phyloP scores from a whole-genome alignment of 2,329 filamentous ascomycete genomes.

The Fusarium begoniae region DNA sequence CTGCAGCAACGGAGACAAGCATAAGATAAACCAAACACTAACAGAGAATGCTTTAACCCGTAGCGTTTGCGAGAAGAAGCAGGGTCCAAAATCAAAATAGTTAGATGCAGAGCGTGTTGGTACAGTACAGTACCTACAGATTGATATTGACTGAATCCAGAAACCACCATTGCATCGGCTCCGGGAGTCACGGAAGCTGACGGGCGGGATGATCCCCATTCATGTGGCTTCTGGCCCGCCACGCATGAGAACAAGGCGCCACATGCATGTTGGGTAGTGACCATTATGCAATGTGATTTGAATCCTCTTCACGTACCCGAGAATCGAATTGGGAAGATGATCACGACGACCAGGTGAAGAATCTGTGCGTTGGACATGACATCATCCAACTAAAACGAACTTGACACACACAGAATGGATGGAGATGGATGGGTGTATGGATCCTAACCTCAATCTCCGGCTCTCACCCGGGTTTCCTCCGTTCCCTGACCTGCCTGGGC shows the following conservation, averaged over 20 bases:
- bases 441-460: conserved; percentile 23
- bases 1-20: not conserved
- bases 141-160: not conserved
- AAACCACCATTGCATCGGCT: conserved; percentile 20
- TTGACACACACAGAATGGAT: not conserved
- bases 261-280: not conserved
- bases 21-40: conserved; percentile 8
- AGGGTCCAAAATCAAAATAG: not conserved
- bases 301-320: not conserved
- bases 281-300: not conserved
- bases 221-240: conserved; percentile 9
- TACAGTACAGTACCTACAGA: not conserved
- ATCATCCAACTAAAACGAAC: conserved; percentile 13
- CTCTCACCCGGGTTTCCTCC: conserved; percentile 31
- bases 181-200: conserved; percentile 31
- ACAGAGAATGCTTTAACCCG: not conserved
- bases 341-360: not conserved
- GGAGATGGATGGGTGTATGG: not conserved
- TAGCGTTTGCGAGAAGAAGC: not conserved
- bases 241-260: conserved; percentile 12
- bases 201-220: not conserved
- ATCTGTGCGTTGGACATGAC: conserved; percentile 2
- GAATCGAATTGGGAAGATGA: not conserved
- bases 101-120: not conserved
- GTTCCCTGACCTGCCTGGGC: not conserved